Percentiles rank a stretch among this genome's conserved stretches.
Evolutionary conservation across 306 rosid genomes (phyloP).

Genomic region (Lotus japonicus): DNA sequence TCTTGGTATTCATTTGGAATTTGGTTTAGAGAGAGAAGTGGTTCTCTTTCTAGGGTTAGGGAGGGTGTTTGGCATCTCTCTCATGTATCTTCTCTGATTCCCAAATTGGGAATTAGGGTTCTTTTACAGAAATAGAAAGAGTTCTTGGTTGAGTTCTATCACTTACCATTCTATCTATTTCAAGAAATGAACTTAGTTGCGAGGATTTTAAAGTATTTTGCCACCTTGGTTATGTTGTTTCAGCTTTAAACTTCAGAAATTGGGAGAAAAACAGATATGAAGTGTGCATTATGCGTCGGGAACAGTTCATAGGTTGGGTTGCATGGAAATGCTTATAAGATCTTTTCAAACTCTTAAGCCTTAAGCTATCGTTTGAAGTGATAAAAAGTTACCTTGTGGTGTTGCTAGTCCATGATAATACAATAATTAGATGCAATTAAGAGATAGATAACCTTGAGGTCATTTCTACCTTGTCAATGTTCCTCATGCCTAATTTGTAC

Average conservation of each 20-base stretch:
- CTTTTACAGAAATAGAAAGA: too few relatives aligned
- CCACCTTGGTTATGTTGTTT: neutral
- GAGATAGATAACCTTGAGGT: constrained; percentile 1
- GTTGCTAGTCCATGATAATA: constrained; percentile 13
- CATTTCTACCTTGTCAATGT: neutral
- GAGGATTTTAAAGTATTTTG: neutral
- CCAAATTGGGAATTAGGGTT: too few relatives aligned
- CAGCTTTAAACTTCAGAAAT: constrained; percentile 14
- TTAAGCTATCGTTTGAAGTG: neutral
- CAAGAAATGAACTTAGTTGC: neutral
- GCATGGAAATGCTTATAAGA: neutral
- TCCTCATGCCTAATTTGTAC: neutral
- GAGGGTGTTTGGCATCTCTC: too few relatives aligned
- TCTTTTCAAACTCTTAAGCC: neutral
- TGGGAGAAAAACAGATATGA: neutral
- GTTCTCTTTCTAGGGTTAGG: too few relatives aligned
- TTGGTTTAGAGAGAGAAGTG: too few relatives aligned
- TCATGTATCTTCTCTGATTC: too few relatives aligned
- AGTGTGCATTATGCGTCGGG: neutral
- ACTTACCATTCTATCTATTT: constrained; percentile 7
- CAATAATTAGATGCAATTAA: neutral
- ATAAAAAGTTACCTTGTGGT: constrained; percentile 2
- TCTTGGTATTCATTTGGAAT: too few relatives aligned
- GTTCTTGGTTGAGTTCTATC: too few relatives aligned
- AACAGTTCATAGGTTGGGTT: neutral